Base-by-base conservation (phyloP, 176 grass and related monocot genomes). In the Cocos nucifera region DNA sequence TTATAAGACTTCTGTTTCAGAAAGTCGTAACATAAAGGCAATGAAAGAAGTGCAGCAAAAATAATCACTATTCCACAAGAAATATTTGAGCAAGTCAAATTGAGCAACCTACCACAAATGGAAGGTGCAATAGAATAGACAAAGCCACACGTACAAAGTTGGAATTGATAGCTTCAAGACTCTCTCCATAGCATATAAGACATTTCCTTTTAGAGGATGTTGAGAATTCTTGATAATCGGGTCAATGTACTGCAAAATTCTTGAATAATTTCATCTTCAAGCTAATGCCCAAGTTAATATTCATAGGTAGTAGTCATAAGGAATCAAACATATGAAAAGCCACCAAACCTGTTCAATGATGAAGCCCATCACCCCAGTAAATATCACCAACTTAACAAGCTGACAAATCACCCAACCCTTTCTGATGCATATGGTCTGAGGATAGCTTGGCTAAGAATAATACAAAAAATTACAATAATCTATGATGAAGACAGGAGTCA, bases 101-200 rank as follows among this genome's bases (percentile, higher is more conserved):
- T 12, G 35, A 39, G 6, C 15, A 26, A 76, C 81, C 78, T 76
- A 92, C 90, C 90, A 95, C 58, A 98, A 69, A 86, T 98, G 93
- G 61, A 92, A 98, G 80, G 85, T 92, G 64, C 87, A 90, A 66
- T 98, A 98, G 84, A 98, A 98, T 84, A 98, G 83, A 74, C 93
- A 98, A 66, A 98, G 87, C 93, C 87, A 92, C 28, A 98, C 93
- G 4, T 98, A 98, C 62, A 92, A 70, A 76, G 81, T 91, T 19
- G 93, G 93, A 48, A 98, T 72, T 71, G 93, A 98, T 39, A 98
- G 71, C 79, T 92, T 98, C 64, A 98, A 81, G 48, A 98, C 79
- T 82, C 93, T 92, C 50, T 98, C 93, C 67, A 98, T 71, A 64
- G 93, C 93, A 85, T 88, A 75, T 70, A 98, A 78, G 66, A 98